Base-by-base conservation (phyloP, 768 basidiomycete genomes). In the Tricholoma terreum region DNA sequence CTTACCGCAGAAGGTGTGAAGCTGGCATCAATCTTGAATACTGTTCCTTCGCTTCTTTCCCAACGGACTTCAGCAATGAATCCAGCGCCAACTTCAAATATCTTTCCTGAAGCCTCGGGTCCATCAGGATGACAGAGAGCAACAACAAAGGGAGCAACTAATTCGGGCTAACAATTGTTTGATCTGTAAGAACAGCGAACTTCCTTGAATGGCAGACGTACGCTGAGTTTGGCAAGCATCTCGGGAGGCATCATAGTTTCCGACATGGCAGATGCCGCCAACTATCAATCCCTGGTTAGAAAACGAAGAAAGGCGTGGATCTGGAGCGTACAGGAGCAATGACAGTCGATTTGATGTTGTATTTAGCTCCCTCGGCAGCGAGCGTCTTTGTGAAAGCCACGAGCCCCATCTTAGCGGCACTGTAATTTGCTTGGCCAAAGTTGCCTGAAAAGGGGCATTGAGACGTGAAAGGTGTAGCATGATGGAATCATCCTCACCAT, bases 391-490 rank as follows among this genome's bases (percentile, higher is more conserved):
- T 92, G 74, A 98, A 97, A 0, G 79, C 88, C 51, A 98, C 80
- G 34, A 99, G 83, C 61, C 88, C 94, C 92, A 97, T 95, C 81
- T 99, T 98, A 1, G 95, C 96, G 2, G 96, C 93, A 48, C 94
- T 94, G 72, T 98, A 99, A 72, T 98, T 99, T 11, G 94, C 87
- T 73, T 98, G 95, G 9, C 97, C 97, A 68, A 96, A 91, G 77
- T 96, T 98, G 7, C 94, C 90, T 92, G 59, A 10, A 31, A 12
- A 50, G 19, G 2, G 2, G 17, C 12, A 14, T 27, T 55, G n/a
- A 57, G 24, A 4, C 31, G 10, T 1, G 8, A 31, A 35, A 6
- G 14, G 21, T 1, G 24, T 21, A 1, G 35, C 19, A 56, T 2
- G n/a, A n/a, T 15, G 9, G n/a, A 12, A 21, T 24, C 8, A 22